phyloP scores from a whole-genome alignment of 139 green algal species.

The Haematococcus sp. region DNA sequence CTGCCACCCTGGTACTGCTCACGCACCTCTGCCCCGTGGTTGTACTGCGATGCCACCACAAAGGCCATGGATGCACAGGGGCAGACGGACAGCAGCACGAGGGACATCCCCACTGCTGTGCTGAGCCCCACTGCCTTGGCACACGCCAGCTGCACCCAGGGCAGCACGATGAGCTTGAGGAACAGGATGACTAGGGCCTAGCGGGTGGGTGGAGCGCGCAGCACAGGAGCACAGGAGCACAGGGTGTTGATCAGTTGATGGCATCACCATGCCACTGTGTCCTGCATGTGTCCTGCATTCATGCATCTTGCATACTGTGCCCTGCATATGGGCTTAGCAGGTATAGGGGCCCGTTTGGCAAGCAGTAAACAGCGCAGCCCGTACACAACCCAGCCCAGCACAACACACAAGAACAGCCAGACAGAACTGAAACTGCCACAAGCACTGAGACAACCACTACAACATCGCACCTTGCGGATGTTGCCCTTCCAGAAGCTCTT shows the following conservation, averaged over 20 bases:
- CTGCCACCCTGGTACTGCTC: neutral
- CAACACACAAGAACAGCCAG: no score
- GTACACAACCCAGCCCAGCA: no score
- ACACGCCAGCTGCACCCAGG: slow-evolving; percentile 25
- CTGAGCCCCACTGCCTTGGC: neutral
- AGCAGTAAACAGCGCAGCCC: no score
- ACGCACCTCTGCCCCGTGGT: slow-evolving; percentile 19
- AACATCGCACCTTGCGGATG: slow-evolving; percentile 6
- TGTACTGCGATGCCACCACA: slow-evolving; percentile 21
- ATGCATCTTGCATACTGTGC: no score
- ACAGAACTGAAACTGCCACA: no score
- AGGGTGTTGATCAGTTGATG: no score
- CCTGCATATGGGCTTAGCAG: no score
- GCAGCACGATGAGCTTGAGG: slow-evolving; percentile 23
- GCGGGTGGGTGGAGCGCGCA: neutral
- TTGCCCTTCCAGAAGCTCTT: slow-evolving; percentile 13
- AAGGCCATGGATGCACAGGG: slow-evolving; percentile 17
- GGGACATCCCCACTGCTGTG: slow-evolving; percentile 7
- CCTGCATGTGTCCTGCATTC: no score
- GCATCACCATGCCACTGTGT: no score
- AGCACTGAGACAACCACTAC: no score
- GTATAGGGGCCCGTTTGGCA: no score
- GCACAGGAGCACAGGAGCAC: no score
- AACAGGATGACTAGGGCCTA: slow-evolving; percentile 7
- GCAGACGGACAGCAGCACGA: slow-evolving; percentile 27